Evolutionary conservation across 2,329 filamentous ascomycete species (phyloP).

Genomic region (Keithomyces neogunnii): DNA sequence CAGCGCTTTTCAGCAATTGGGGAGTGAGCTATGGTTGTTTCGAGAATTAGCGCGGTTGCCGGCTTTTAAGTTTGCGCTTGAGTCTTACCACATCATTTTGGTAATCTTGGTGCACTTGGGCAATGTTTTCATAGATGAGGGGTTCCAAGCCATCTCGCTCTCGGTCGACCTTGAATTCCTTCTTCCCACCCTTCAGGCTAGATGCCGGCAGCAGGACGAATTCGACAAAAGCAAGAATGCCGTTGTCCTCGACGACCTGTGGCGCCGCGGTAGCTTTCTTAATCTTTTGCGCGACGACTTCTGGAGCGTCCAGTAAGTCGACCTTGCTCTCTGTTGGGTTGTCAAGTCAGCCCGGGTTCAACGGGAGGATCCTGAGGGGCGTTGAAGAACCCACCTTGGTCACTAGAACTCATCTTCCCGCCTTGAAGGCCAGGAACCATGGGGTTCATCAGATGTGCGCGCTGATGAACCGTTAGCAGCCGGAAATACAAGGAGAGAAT

Average conservation of each 20-base stretch:
- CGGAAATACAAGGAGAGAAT: too few species aligned
- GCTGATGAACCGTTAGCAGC: conserved; percentile 15
- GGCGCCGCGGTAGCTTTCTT: conserved; percentile 77
- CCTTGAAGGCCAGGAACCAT: conserved; percentile 84
- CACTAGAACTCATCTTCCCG: conserved; percentile 79
- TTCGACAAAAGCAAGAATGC: conserved; percentile 78
- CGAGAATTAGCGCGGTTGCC: not conserved
- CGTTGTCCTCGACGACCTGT: conserved; percentile 73
- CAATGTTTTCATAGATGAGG: conserved; percentile 69
- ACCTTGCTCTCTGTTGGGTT: conserved; percentile 65
- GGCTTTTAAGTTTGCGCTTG: not conserved
- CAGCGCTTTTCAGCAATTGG: conserved; percentile 79
- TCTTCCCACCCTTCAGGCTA: conserved; percentile 46
- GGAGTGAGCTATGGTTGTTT: conserved; percentile 53
- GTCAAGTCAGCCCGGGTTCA: not conserved
- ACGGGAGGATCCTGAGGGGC: too few species aligned
- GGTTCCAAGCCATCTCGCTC: conserved; percentile 59
- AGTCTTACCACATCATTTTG: conserved; percentile 58
- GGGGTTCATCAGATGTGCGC: conserved; percentile 43
- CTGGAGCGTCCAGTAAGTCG: conserved; percentile 75
- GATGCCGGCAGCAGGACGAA: conserved; percentile 75
- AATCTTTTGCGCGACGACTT: conserved; percentile 71
- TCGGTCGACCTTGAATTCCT: conserved; percentile 61
- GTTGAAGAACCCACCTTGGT: conserved; percentile 39
- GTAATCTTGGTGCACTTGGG: conserved; percentile 74